Evolutionary conservation across 768 basidiomycete genomes (phyloP), one percentile per base, ranked within the genome.

Genomic region (Russula sp.): DNA sequence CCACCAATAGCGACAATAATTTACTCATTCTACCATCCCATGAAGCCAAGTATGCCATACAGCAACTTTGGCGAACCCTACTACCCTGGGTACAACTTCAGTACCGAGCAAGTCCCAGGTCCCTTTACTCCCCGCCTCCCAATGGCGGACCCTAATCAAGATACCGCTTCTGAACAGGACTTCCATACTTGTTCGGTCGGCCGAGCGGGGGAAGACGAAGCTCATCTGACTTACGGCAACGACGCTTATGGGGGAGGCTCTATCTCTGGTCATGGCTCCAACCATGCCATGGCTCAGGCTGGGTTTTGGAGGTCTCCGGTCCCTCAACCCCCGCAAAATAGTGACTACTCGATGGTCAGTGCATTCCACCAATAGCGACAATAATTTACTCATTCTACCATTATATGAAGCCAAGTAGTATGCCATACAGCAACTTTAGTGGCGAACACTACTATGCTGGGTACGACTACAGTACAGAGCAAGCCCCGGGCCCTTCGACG

Each of bases 331-430:
- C 54, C 3, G 20, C 11, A 22, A 14, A 28, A 42, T 24, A 2
- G 10, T 2, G 24, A 14, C 48, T 57, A 57, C 22, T 5, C 22
- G 18, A 36, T 28, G 38, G 62, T 63, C 28, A 57, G 56, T 57
- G 38, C 20, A 3, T 36, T n/a, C 34, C 10, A 38, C 40, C 7
- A 5, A 44, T 14, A 28, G n/a, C 22, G 7, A 48, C 7, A 9
- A 3, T 10, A 26, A 13, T 20, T 13, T 16, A 9, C 62, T 63
- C 8, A 58, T 57, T 24, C 20, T 18, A 7, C 26, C 18, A 32
- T 30, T 6, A 4, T 16, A 18, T n/a, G 14, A 42, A 63, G 62
- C 57, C 49, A 6, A 26, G 7, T 32, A 32, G 1, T 18, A 16
- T 42, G 6, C 53, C 28, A 18, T 16, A 62, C 8, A 30, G 2